phyloP scores from a whole-genome alignment of 306 rosid species.

The Luffa acutangula region DNA sequence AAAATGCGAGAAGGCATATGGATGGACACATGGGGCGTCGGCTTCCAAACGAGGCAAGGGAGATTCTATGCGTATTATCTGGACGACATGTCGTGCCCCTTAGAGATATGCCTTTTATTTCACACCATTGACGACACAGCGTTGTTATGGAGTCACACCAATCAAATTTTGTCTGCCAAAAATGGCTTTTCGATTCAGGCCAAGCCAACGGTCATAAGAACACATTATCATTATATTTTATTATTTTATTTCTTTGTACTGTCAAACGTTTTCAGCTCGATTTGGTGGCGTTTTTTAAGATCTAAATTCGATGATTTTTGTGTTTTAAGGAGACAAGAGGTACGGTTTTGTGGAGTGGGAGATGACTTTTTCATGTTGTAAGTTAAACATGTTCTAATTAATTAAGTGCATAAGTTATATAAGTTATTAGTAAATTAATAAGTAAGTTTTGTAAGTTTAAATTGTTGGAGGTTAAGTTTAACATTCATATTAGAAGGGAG shows the following conservation, averaged over 20 bases:
- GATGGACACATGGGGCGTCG: neutral
- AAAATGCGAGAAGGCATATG: neutral
- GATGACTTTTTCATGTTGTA: no score
- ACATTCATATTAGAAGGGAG: no score
- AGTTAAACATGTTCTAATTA: no score
- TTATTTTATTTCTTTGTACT: no score
- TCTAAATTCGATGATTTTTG: neutral
- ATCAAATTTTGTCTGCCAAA: neutral
- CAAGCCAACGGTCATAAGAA: neutral
- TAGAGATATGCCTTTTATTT: neutral
- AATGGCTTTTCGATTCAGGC: neutral
- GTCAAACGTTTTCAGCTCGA: no score
- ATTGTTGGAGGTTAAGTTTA: no score
- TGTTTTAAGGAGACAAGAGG: neutral
- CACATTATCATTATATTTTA: neutral
- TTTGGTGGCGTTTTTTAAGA: neutral
- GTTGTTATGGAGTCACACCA: neutral
- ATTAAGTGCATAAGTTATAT: no score
- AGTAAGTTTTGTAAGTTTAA: no score
- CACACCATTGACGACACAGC: neutral
- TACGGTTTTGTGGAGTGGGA: neutral
- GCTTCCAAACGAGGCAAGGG: neutral
- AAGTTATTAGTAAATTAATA: no score
- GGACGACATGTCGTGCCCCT: conserved; percentile 1
- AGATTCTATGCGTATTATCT: neutral